Evolutionary conservation across 2,329 filamentous ascomycete genomes (phyloP), one percentile per base, ranked within the genome.

Genomic region (Beauveria rudraprayagi): DNA sequence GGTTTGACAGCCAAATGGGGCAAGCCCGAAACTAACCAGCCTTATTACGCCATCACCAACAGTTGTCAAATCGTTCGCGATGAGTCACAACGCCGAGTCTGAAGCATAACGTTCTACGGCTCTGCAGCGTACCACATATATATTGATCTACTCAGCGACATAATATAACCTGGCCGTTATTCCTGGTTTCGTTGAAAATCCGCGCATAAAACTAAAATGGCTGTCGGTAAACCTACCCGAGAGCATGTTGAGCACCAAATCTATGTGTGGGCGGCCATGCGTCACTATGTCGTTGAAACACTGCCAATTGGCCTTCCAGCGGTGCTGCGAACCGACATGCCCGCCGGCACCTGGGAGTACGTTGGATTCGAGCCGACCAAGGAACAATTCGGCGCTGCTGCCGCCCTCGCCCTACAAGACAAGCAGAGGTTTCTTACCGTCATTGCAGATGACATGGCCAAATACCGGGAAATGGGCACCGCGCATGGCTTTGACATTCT

Each of bases 301-400:
- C 48, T 54, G 11, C 50, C 57, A 3, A 47, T 37, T 14, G 53
- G 60, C 8, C 60, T 48, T 6, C 44, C 24, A 10, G 43, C 44
- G 11, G 60, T 56, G 7, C 46, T 56, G 8, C 60, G 60, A n/a
- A 61, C 52, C 44, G 60, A 61, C 26, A 48, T 30, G 52, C 51
- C 52, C 14, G 53, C 43, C 22, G 52, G 52, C 14, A 56, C 52
- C 4, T 61, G 53, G 52, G 60, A 61, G 46, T 56, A 51, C 17
- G 44, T 61, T 2, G 44, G 46, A n/a, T 44, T 61, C 22, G 53
- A 61, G 53, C 60, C 60, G 16, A 47, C 53, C n/a, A 11, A 26
- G 30, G 34, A 28, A 14, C 46, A 56, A 10, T 56, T 61, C 11
- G 9, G 52, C 44, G 46, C 34, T 5, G 44, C 46, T 11, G 52